Base-by-base conservation (phyloP, 2,329 filamentous ascomycete species). In the Phaeosphaeria sp. region DNA sequence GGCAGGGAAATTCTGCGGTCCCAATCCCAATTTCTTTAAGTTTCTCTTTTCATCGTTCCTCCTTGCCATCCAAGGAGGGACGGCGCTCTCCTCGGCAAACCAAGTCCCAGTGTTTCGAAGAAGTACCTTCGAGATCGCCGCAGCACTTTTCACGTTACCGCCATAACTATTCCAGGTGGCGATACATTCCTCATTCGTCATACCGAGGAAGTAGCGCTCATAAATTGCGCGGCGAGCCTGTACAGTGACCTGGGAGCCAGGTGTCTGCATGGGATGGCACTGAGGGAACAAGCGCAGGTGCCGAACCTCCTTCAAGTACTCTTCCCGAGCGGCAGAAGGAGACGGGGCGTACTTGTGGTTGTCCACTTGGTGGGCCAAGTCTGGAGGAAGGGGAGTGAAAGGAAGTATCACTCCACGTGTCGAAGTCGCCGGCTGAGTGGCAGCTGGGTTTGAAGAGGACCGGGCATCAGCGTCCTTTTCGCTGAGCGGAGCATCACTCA, bases 31-130 rank as follows among this genome's bases (percentile, higher is more conserved):
- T 6, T 22, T n/a, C 25, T 41, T 39, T 2, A 41, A 21, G 4
- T 33, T n/a, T 17, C 22, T 22, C 20, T 42, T 27, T 13, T 50
- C 48, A n/a, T 20, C 30, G 20, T 39, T 22, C 22, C 25, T 50
- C 20, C 48, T 18, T 7, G 30, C 48, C 22, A 22, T 17, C 18
- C 20, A 50, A 42, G 48, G 48, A 18, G 42, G 36, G 11, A 50
- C 48, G 36, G 22, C 33, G 11, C 18, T 25, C 39, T 50, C 48
- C n/a, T 50, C 48, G 6, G n/a, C 48, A 15, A 50, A 50, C 48
- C 48, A 50, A 4, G 6, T 42, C 10, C 18, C 4, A 20, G 18
- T 22, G 10, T 42, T 15, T 23, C 10, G 18, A 9, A 50, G 22
- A n/a, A 41, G 9, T 2, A 18, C 30, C 25, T 50, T 42, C 13